These are phyloP conservation scores for Teunomyces cretensis DNA, from an alignment of 805 yeast genomes.

Conservation along the genomic window DNA sequence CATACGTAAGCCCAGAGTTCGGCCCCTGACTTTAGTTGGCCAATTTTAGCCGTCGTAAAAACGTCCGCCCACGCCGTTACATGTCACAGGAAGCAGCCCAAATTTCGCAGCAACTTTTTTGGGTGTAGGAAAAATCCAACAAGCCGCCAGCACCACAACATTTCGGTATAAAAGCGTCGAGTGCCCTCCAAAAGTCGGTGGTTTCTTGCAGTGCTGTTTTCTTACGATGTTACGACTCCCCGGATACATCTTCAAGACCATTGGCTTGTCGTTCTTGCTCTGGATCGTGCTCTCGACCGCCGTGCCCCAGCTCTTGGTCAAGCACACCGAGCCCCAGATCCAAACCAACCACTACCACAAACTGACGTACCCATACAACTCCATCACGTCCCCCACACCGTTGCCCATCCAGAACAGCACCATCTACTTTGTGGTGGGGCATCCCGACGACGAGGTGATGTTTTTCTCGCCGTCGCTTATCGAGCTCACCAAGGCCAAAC, in stretches of 20 bases:
- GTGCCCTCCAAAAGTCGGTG: neutral
- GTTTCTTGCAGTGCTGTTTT: neutral
- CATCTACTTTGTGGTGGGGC: conserved; percentile 71
- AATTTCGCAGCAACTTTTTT: conserved; percentile 2
- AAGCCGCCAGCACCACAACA: neutral
- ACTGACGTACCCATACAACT: conserved; percentile 33
- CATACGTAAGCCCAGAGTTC: too few relatives aligned
- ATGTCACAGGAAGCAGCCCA: conserved; percentile 1
- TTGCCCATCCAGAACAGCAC: conserved; percentile 31
- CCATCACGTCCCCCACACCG: conserved; percentile 36
- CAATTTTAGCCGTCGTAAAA: too few relatives aligned
- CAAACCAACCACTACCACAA: conserved; percentile 22
- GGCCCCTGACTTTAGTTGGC: too few relatives aligned
- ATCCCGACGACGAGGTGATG: conserved; percentile 99
- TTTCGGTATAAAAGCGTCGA: neutral
- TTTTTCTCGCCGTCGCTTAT: conserved; percentile 82
- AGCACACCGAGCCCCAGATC: conserved; percentile 29
- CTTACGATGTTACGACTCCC: conserved; percentile 8
- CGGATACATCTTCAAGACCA: conserved; percentile 10
- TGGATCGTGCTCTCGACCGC: conserved; percentile 43
- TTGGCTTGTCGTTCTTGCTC: conserved; percentile 26
- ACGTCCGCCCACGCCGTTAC: neutral
- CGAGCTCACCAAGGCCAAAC: conserved; percentile 46
- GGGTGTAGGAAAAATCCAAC: conserved; percentile 2
- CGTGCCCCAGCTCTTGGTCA: conserved; percentile 36